Conservation (phyloP, 768 basidiomycete species). For the Candolleomyces eurysporus region DNA sequence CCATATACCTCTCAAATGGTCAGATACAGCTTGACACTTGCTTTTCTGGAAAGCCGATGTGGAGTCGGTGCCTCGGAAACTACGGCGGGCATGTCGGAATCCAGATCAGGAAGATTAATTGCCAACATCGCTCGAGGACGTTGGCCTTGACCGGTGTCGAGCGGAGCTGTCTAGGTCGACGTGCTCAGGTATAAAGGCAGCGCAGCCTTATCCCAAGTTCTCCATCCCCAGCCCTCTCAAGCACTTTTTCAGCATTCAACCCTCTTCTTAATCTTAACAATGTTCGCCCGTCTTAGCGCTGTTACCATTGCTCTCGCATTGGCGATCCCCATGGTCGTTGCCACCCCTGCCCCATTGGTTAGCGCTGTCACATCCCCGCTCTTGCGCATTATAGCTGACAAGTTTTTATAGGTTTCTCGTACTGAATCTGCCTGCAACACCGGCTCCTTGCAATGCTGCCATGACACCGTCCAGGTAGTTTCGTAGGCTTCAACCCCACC, state of each 20-base stretch:
- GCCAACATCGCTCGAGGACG: background rate
- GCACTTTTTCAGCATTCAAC: background rate
- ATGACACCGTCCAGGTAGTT: background rate
- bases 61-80: background rate
- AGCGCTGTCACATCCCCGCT: conserved; percentile 2
- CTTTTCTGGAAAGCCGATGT: background rate
- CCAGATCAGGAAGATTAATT: background rate
- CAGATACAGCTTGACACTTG: background rate
- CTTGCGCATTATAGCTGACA: background rate
- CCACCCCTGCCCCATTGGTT: conserved; percentile 23
- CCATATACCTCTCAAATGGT: background rate
- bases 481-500: background rate
- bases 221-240: background rate
- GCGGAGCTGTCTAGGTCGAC: background rate
- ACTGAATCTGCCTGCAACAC: conserved; percentile 5
- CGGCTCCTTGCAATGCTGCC: too few relatives aligned
- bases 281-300: conserved; percentile 17
- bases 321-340: conserved; percentile 22
- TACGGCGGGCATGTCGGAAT: background rate
- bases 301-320: conserved; percentile 15
- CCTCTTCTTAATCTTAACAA: conserved; percentile 10
- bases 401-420: background rate
- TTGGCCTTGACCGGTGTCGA: background rate
- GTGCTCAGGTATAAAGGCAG: background rate
- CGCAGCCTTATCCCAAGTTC: background rate